A percentile compares a stretch with the other conserved stretches of the same genome.
Conservation (phyloP, 2,329 filamentous ascomycete species). For the Colletotrichum tofieldiae region DNA sequence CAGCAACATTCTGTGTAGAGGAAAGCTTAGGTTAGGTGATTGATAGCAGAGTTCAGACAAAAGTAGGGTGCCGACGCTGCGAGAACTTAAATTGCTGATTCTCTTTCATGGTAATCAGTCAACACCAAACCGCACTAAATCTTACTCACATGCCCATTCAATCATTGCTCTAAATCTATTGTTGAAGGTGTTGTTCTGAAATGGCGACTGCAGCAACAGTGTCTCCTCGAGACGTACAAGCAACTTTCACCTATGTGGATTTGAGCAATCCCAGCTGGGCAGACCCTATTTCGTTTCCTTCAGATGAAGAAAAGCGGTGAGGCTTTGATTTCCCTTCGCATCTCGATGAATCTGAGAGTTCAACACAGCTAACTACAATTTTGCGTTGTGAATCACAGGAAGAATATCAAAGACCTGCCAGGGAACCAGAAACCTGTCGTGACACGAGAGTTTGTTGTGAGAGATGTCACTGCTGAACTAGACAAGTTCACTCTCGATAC, state of each 20-base stretch:
- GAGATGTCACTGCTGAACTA: constrained; percentile 73
- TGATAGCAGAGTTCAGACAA: too few species aligned
- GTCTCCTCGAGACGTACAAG: background rate
- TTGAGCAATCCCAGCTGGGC: background rate
- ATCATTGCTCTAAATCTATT: background rate
- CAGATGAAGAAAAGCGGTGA: constrained; percentile 11
- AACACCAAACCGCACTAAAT: background rate
- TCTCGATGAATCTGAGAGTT: background rate
- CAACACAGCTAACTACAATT: background rate
- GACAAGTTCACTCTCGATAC: constrained; percentile 74
- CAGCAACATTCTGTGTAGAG: too few species aligned
- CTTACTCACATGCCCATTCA: background rate
- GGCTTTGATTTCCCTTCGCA: background rate
- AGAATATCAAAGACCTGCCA: constrained; percentile 10
- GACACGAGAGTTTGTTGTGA: constrained; percentile 49
- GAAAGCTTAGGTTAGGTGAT: too few species aligned
- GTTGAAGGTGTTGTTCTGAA: background rate
- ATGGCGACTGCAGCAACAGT: background rate
- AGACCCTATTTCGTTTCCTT: constrained; percentile 22
- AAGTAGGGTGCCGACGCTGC: too few species aligned
- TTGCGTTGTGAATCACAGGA: background rate
- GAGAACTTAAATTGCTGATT: too few species aligned
- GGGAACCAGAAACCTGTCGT: constrained; percentile 13
- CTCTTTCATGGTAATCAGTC: background rate
- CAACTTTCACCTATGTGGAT: constrained; percentile 10